These are phyloP conservation scores for Moringa oleifera DNA, from an alignment of 345 rosid genomes.

Conservation along the genomic window DNA sequence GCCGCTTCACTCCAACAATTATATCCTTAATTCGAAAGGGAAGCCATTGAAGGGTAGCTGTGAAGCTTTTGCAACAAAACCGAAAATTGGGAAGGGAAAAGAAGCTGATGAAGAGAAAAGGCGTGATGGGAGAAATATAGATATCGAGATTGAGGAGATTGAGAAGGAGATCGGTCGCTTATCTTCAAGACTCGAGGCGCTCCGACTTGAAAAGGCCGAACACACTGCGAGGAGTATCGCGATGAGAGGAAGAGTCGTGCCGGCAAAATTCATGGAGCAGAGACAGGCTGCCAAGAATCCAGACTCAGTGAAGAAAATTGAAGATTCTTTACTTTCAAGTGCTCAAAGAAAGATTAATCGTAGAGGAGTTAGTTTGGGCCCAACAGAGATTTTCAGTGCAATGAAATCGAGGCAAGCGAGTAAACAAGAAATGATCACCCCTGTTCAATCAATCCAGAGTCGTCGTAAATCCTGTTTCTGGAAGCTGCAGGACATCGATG, in stretches of 20 bases:
- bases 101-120: constrained; percentile 25
- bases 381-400: constrained; percentile 63
- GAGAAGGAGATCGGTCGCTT: constrained; percentile 70
- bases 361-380: constrained; percentile 86
- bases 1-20: constrained; percentile 31
- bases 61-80: constrained; percentile 13
- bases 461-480: constrained; percentile 89
- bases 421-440: constrained; percentile 52
- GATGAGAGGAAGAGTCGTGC: constrained; percentile 51
- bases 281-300: constrained; percentile 31
- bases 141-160: constrained; percentile 70
- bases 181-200: constrained; percentile 64
- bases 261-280: constrained; percentile 82
- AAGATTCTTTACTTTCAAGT: constrained; percentile 35
- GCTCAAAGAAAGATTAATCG: constrained; percentile 39
- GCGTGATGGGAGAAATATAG: constrained; percentile 47
- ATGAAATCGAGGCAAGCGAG: constrained; percentile 31
- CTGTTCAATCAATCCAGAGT: constrained; percentile 55
- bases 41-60: constrained; percentile 20
- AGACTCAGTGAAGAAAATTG: constrained; percentile 24
- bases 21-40: constrained; percentile 18
- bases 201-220: constrained; percentile 66
- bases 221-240: constrained; percentile 36
- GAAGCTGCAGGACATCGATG: constrained; percentile 75
- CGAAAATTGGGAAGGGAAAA: constrained; percentile 14